Percentiles rank a stretch among this genome's conserved stretches.
Conservation (phyloP, 176 grass and related monocot species). For the Aegilops longissima region DNA sequence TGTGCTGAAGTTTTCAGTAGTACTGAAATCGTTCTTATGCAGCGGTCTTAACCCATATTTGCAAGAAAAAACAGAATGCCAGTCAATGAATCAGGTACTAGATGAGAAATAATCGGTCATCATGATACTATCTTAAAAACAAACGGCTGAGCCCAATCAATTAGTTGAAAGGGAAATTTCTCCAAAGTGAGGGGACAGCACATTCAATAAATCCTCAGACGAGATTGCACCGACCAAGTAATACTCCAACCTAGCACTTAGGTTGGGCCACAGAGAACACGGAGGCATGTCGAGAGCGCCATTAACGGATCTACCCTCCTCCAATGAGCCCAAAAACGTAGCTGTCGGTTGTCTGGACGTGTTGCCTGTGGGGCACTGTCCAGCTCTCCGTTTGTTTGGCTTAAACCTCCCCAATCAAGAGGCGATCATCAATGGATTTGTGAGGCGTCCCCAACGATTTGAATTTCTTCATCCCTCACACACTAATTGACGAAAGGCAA, state of each 20-base stretch:
- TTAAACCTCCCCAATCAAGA: not conserved
- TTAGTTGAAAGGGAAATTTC: not conserved
- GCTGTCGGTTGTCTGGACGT: not conserved
- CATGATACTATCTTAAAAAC: too few relatives aligned
- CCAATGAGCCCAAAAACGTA: slow-evolving; percentile 19
- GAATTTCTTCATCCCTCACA: not conserved
- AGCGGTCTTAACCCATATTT: not conserved
- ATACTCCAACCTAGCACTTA: not conserved
- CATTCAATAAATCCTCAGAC: not conserved
- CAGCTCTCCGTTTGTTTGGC: slow-evolving; percentile 29
- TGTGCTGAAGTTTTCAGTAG: not conserved
- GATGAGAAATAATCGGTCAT: not conserved
- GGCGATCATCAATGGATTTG: not conserved
- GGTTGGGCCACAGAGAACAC: slow-evolving; percentile 14
- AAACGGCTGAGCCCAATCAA: not conserved
- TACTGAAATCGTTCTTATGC: not conserved
- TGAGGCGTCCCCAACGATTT: not conserved
- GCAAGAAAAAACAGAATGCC: not conserved
- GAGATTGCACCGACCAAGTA: not conserved
- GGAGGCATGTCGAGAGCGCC: not conserved
- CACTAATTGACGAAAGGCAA: not conserved
- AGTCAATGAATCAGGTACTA: not conserved
- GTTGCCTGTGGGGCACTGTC: slow-evolving; percentile 13
- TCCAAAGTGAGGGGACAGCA: not conserved
- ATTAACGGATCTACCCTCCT: not conserved